A percentile compares a stretch with the other conserved stretches of the same genome.
Conservation (phyloP, 1,139 yeast genomes). For the Yamadazyma siamensis region DNA sequence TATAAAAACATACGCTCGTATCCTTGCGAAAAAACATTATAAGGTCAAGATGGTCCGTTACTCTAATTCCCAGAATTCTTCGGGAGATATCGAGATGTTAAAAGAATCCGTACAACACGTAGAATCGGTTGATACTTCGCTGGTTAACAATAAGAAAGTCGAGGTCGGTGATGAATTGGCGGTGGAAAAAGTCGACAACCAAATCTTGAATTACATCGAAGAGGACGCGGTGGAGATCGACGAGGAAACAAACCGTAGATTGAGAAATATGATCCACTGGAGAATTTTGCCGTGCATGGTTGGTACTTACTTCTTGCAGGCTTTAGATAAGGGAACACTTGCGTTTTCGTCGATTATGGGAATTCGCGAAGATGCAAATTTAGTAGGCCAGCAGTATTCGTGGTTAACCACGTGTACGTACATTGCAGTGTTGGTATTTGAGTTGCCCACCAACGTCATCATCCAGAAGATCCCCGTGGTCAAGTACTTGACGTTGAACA, state of each 20-base stretch:
- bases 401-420: slow-evolving; percentile 42
- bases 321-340: slow-evolving; percentile 42
- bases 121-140: slow-evolving; percentile 9
- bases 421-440: slow-evolving; percentile 46
- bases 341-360: slow-evolving; percentile 54
- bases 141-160: slow-evolving; percentile 3
- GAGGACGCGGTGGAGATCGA: slow-evolving; percentile 20
- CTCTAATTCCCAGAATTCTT: no score
- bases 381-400: slow-evolving; percentile 34
- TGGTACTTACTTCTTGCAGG: slow-evolving; percentile 42
- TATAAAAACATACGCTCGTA: no score
- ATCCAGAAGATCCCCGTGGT: slow-evolving; percentile 39
- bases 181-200: slow-evolving; percentile 14
- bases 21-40: no score
- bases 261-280: slow-evolving; percentile 16
- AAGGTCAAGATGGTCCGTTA: no score
- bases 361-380: slow-evolving; percentile 27
- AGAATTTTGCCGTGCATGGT: slow-evolving; percentile 34
- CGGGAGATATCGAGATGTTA: slow-evolving; percentile 10
- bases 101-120: slow-evolving; percentile 12
- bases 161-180: slow-evolving; percentile 11
- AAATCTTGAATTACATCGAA: slow-evolving; percentile 18
- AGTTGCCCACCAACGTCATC: slow-evolving; percentile 37
- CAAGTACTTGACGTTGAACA: slow-evolving; percentile 31
- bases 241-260: slow-evolving; percentile 19